Evolutionary conservation across 345 rosid genomes (phyloP).

Genomic region (Ricinus communis): DNA sequence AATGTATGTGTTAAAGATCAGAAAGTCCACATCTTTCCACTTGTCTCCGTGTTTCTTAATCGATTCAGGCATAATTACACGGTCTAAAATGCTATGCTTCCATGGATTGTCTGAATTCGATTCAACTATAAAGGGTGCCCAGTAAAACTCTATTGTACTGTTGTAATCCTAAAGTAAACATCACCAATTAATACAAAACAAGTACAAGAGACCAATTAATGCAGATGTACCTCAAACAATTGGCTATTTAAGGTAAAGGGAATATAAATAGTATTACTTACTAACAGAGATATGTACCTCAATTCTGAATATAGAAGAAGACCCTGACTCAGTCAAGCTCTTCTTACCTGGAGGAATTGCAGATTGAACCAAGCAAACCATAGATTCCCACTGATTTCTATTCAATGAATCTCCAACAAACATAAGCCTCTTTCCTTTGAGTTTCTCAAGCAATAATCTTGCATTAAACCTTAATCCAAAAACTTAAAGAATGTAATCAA

Average conservation of each 20-base stretch:
- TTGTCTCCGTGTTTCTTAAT: constrained; percentile 53
- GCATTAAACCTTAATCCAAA: constrained; percentile 45
- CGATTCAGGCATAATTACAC: constrained; percentile 48
- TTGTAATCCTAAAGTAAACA: constrained; percentile 53
- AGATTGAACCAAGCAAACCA: constrained; percentile 68
- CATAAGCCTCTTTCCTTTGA: constrained; percentile 61
- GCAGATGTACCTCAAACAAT: too few relatives aligned
- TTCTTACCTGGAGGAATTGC: constrained; percentile 36
- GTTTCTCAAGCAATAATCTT: constrained; percentile 54
- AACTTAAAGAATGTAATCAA: neutral
- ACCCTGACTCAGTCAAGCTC: constrained; percentile 37
- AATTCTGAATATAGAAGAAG: constrained; percentile 32
- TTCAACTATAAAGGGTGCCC: constrained; percentile 71
- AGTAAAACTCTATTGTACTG: constrained; percentile 53
- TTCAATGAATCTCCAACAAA: constrained; percentile 70
- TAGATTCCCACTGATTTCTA: constrained; percentile 61
- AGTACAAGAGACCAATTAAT: neutral
- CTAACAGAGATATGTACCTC: constrained; percentile 36
- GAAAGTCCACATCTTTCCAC: constrained; percentile 55
- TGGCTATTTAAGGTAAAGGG: too few relatives aligned
- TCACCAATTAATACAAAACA: neutral
- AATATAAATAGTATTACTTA: neutral
- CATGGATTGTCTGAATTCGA: constrained; percentile 59
- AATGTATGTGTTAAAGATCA: constrained; percentile 59
- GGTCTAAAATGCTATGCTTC: constrained; percentile 47